A percentile compares a stretch with the other conserved stretches of the same genome.
These are phyloP conservation scores for Ceriops tagal DNA, from an alignment of 345 rosid genomes.

Conservation along the genomic window DNA sequence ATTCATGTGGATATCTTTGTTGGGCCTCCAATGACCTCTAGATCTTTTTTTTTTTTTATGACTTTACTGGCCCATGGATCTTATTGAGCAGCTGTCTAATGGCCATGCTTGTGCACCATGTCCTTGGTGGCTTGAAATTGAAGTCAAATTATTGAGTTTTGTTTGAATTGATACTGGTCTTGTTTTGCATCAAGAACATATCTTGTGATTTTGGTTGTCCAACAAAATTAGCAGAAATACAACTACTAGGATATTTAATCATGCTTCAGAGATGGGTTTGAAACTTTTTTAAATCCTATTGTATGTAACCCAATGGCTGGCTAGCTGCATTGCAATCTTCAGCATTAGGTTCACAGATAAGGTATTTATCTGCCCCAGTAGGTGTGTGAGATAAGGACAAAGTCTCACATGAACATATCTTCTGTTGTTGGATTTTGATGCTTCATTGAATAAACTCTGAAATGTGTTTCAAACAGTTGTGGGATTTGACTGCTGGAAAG, in stretches of 20 bases:
- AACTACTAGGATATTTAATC: not conserved
- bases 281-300: not conserved
- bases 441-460: constrained; percentile 3
- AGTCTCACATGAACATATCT: not conserved
- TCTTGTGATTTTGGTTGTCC: not conserved
- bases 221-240: no score
- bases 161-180: no score
- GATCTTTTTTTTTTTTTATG: not conserved
- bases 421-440: not conserved
- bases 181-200: not conserved
- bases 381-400: not conserved
- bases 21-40: not conserved
- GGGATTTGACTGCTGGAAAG: constrained; percentile 99
- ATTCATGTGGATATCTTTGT: not conserved
- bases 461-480: constrained; percentile 48
- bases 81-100: not conserved
- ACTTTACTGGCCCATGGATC: not conserved
- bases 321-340: not conserved
- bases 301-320: not conserved
- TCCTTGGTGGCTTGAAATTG: not conserved
- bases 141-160: not conserved
- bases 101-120: not conserved
- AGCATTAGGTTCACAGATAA: not conserved
- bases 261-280: not conserved
- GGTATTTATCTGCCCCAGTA: not conserved